Base-by-base conservation (phyloP, 768 basidiomycete species). In the Hortiboletus flavorubellus region DNA sequence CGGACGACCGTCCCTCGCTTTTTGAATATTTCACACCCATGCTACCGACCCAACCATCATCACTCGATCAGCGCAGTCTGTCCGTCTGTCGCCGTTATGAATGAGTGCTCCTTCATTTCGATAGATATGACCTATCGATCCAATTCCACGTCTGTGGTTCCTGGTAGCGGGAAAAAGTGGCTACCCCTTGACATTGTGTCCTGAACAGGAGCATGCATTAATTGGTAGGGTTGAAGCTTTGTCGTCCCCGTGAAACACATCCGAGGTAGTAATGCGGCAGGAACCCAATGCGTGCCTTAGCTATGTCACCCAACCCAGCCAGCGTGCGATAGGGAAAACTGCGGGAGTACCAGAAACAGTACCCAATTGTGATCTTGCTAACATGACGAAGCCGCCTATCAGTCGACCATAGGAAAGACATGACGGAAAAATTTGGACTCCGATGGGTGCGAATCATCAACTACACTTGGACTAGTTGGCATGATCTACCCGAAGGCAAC, bases 51-150 rank as follows among this genome's bases (percentile, higher is more conserved):
- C 35, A 16, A 38, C 42, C 42, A 49, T 16, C 26, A 15, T 8
- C 35, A 31, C 21, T 33, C 21, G 37, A 46, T 46, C 29, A 38
- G 31, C 26, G n/a, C 34, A 46, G 41, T 21, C 21, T 21, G 21
- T 21, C n/a, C 37, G 29, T 46, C 34, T 41, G 41, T 30, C 37
- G 33, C 16, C 21, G 48, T 46, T 7, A 51, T 49, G 43, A 54
- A 48, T 42, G 38, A 40, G 30, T 16, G n/a, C 46, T 43, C 54
- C 23, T 62, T 59, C 60, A 59, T 59, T 50, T 58, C 53, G 47
- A 41, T 15, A 46, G 29, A 37, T 53, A 53, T 53, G 14, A 34
- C 23, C 29, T 18, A 41, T 53, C 48, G 33, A 62, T 51, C 49
- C 51, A 42, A 33, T 7, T 10, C 21, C 3, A n/a, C 18, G 47